These are phyloP conservation scores for Trichoderma citrinoviride DNA, from an alignment of 2,329 filamentous ascomycete species.

Conservation along the genomic window DNA sequence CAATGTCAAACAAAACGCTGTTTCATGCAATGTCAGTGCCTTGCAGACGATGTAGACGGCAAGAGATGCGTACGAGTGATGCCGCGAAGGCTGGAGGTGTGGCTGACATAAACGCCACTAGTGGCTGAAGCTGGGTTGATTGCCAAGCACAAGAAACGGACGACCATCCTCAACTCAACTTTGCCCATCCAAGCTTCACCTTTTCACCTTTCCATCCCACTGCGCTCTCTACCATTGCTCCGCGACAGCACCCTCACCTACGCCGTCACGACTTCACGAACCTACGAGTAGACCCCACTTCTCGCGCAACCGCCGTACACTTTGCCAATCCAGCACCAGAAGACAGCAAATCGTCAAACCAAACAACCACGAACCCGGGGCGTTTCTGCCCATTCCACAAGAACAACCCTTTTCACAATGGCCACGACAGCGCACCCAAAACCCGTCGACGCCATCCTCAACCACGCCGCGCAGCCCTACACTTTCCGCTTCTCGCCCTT, in stretches of 20 bases:
- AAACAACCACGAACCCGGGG: neutral
- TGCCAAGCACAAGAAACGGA: neutral
- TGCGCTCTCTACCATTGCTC: neutral
- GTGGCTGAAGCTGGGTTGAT: constrained; percentile 20
- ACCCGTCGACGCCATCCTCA: constrained; percentile 49
- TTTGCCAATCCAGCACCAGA: neutral
- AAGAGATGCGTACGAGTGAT: too few relatives aligned
- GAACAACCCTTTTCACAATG: constrained; percentile 30
- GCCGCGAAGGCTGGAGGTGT: neutral
- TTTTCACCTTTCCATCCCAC: neutral
- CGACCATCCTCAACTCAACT: neutral
- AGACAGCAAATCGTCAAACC: neutral
- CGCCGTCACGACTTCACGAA: neutral
- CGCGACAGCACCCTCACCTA: neutral
- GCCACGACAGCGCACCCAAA: constrained; percentile 28
- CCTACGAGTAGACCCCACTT: too few relatives aligned
- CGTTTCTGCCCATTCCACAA: neutral
- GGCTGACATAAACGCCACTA: constrained; percentile 23
- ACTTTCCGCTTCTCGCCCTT: constrained; percentile 85
- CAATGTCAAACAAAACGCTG: neutral
- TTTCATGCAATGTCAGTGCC: neutral
- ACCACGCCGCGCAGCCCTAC: constrained; percentile 56
- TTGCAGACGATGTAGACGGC: neutral
- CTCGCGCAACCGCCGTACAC: too few relatives aligned
- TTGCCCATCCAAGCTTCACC: constrained; percentile 1